These are phyloP conservation scores for Leishmania guyanensis DNA, from an alignment of 208 protist genomes.

Conservation along the genomic window DNA sequence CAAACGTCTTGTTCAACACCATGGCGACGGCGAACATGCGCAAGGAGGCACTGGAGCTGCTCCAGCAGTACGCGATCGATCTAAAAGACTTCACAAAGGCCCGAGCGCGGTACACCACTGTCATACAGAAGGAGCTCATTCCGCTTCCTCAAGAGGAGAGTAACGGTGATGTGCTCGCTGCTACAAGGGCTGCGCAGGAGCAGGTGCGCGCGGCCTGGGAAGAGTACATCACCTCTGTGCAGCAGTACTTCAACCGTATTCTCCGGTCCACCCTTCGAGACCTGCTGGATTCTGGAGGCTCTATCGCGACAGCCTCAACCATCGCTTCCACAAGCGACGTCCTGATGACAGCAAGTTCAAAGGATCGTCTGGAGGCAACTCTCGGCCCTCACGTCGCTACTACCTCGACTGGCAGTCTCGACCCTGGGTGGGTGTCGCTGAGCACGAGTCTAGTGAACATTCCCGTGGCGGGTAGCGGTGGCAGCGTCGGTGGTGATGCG, in stretches of 20 bases:
- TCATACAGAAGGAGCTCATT: conserved; percentile 46
- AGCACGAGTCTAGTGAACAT: conserved; percentile 20
- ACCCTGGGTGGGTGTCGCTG: conserved; percentile 6
- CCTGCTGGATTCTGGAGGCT: conserved; percentile 21
- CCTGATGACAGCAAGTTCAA: background rate
- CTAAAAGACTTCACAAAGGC: conserved; percentile 81
- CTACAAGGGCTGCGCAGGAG: conserved; percentile 33
- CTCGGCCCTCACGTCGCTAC: conserved; percentile 6
- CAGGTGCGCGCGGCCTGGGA: conserved; percentile 49
- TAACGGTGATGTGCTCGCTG: conserved; percentile 35
- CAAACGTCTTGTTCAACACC: background rate
- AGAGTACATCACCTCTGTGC: conserved; percentile 57
- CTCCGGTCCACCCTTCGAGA: conserved; percentile 27
- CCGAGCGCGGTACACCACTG: conserved; percentile 46
- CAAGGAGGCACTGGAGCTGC: conserved; percentile 50
- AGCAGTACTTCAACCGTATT: conserved; percentile 44
- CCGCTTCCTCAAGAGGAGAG: conserved; percentile 29
- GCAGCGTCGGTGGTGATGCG: background rate
- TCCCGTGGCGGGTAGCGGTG: conserved; percentile 4
- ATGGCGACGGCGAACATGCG: conserved; percentile 65
- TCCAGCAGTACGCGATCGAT: conserved; percentile 76
- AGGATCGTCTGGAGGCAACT: conserved; percentile 12
- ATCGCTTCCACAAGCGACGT: background rate
- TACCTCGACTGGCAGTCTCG: background rate
- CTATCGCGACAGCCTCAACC: background rate